Percentiles rank a stretch among this genome's conserved stretches.
Conservation (phyloP, 805 yeast species). For the Metschnikowia cubensis region DNA sequence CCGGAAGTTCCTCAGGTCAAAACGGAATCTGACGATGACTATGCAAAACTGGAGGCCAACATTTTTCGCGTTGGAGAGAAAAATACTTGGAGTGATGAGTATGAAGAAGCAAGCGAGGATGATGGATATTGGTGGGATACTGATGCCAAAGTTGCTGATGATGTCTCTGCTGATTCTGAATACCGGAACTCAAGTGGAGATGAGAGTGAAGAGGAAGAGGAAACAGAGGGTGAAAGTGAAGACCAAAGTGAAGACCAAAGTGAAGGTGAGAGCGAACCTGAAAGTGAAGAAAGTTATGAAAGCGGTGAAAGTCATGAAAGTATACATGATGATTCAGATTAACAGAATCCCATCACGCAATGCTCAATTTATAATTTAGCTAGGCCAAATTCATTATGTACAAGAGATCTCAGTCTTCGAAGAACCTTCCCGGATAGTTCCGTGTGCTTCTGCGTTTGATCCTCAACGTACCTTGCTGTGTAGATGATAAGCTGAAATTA, state of each 20-base stretch:
- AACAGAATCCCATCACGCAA: background rate
- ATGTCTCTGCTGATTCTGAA: background rate
- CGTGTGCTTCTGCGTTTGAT: background rate
- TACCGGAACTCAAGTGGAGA: background rate
- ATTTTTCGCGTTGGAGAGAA: background rate
- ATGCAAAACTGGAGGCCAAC: constrained; percentile 1
- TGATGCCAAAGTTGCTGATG: background rate
- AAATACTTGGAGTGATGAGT: constrained; percentile 2
- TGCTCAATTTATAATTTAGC: background rate
- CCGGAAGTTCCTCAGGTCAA: background rate
- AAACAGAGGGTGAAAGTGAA: background rate
- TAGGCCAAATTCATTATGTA: background rate
- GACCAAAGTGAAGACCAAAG: background rate
- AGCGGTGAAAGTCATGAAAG: background rate
- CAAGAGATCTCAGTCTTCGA: background rate
- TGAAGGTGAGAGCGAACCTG: background rate
- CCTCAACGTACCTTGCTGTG: background rate
- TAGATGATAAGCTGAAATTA: background rate
- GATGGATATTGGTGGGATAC: constrained; percentile 1
- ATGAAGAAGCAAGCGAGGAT: constrained; percentile 2
- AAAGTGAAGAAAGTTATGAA: background rate
- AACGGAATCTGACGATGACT: background rate
- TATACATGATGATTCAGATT: background rate
- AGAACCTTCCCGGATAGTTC: background rate
- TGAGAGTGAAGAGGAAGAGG: background rate